Percentiles rank a stretch among this genome's conserved stretches.
Evolutionary conservation across 1,284 basidiomycete genomes (phyloP).

Genomic region (Blastosporella zonata): DNA sequence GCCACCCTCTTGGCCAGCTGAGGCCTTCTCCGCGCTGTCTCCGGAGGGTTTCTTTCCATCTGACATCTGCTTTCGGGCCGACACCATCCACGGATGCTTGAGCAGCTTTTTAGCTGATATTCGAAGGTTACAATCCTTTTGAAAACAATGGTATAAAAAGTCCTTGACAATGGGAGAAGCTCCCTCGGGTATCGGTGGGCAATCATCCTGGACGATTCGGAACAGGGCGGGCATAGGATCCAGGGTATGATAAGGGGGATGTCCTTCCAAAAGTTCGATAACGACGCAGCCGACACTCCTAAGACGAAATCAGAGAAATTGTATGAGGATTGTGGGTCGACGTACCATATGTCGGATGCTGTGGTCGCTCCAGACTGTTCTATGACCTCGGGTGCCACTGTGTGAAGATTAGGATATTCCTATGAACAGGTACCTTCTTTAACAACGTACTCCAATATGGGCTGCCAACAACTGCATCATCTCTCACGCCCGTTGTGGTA

Average conservation of each 20-base stretch:
- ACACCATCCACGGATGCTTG: constrained; percentile 94
- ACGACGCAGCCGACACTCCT: constrained; percentile 96
- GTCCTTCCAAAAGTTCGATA: constrained; percentile 93
- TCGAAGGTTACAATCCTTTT: constrained; percentile 94
- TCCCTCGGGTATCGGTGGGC: constrained; percentile 92
- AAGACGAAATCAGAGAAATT: constrained; percentile 11
- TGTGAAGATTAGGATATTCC: constrained; percentile 16
- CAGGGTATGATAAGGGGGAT: constrained; percentile 93
- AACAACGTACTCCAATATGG: constrained; percentile 87
- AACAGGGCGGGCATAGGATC: constrained; percentile 98
- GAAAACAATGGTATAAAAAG: constrained; percentile 96
- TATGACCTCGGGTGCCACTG: constrained; percentile 97
- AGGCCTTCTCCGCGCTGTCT: constrained; percentile 30
- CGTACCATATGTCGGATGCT: constrained; percentile 93
- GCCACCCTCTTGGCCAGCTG: constrained; percentile 32
- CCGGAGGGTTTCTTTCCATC: constrained; percentile 33
- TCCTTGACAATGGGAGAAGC: constrained; percentile 94
- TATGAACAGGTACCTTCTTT: constrained; percentile 17
- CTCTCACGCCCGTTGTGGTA: constrained; percentile 67
- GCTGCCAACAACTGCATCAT: constrained; percentile 91
- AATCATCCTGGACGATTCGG: constrained; percentile 97
- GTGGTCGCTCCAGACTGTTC: constrained; percentile 96
- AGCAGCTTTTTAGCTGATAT: constrained; percentile 93
- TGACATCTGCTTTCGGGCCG: constrained; percentile 73
- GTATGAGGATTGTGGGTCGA: constrained; percentile 4